phyloP scores from a whole-genome alignment of 305 asterid species.

The Fraxinus floribunda region DNA sequence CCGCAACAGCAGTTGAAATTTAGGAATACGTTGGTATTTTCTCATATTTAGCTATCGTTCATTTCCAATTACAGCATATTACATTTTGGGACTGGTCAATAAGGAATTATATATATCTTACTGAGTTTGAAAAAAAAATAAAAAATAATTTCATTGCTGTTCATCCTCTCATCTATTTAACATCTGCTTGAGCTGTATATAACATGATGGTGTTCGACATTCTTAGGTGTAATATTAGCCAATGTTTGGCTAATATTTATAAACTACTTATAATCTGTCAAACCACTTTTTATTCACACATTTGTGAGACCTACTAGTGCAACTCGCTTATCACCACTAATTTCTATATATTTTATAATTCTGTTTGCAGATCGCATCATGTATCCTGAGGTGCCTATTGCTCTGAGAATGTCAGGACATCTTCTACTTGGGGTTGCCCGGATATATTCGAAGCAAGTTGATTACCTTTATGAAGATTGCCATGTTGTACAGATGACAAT shows the following conservation, averaged over 20 bases:
- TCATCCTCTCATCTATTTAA: not conserved
- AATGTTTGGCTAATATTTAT: not conserved
- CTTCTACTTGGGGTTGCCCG: conserved; percentile 91
- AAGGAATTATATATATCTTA: not conserved
- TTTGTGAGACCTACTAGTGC: not conserved
- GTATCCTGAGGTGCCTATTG: conserved; percentile 81
- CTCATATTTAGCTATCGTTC: not conserved
- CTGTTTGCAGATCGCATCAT: conserved; percentile 62
- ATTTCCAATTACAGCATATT: not conserved
- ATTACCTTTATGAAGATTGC: conserved; percentile 74
- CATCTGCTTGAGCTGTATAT: not conserved
- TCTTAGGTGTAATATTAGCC: not conserved
- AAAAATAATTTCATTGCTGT: not conserved
- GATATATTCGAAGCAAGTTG: conserved; percentile 88
- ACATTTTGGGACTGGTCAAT: not conserved
- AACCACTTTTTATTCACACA: not conserved
- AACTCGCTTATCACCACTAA: not conserved
- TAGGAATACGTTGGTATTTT: not conserved
- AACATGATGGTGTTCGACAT: not conserved
- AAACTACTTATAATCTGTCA: not conserved
- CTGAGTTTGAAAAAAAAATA: not conserved
- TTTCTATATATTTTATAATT: not conserved
- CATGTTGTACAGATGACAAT: conserved; percentile 40
- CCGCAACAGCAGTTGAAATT: not conserved
- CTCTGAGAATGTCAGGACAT: conserved; percentile 87